Base-by-base conservation (phyloP, 2,329 filamentous ascomycete species). In the Daldinia eschscholtzii region DNA sequence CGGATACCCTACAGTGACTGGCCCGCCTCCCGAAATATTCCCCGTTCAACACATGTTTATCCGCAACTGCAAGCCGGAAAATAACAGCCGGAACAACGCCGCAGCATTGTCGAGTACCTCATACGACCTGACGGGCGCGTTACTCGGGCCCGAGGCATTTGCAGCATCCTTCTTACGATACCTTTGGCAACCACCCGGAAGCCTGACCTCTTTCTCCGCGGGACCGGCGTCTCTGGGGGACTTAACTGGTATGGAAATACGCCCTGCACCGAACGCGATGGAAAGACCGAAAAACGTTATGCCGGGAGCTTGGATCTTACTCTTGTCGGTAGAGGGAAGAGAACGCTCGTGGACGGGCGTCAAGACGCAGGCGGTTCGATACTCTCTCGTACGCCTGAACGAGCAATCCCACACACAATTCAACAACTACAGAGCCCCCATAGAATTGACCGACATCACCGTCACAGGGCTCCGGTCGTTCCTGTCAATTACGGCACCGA, bases 21-120 rank as follows among this genome's bases (percentile, higher is more conserved):
- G 26, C 42, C 42, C 42, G 42, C 12, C 20, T 10, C 13, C 42
- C 13, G 4, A 3, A 26, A 18, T 7, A 9, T 18, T 26, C 10
- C 42, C 42, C 26, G 20, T 46, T 46, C 42, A 46, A 46, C 20
- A 46, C 20, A 46, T 26, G 42, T 46, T 46, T 15, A 26, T 26
- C 10, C 42, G 42, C 26, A 18, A 18, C 7, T 26, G 18, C 41
- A n/a, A 15, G 9, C 18, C 20, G 3, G 20, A 23, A n/a, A n/a
- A n/a, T n/a, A n/a, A n/a, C n/a, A n/a, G n/a, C n/a, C 20, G 28
- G 7, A 30, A 30, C 28, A 30, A 30, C n/a, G n/a, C n/a, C n/a
- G n/a, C n/a, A n/a, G n/a, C n/a, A n/a, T n/a, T n/a, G n/a, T n/a
- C n/a, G n/a, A n/a, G n/a, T n/a, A n/a, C n/a, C n/a, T n/a, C n/a